Percentiles rank a stretch among this genome's conserved stretches.
Evolutionary conservation across 192 early-diverging fungal genomes (phyloP).

Genomic region (Coemansia sp.): DNA sequence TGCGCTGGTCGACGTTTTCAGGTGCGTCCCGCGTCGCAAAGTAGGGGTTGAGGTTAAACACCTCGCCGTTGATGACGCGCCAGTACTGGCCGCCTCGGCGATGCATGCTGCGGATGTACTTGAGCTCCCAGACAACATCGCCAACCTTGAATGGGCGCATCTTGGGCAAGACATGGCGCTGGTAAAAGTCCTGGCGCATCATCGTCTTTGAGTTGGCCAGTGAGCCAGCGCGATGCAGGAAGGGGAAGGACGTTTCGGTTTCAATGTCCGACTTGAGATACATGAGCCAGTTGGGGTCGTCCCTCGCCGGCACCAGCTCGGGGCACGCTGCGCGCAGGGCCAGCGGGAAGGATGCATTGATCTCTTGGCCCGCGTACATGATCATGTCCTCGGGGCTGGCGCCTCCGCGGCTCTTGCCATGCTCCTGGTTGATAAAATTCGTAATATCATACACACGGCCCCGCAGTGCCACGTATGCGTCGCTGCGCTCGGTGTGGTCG

Average conservation of each 20-base stretch:
- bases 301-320: slow-evolving; percentile 30
- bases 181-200: slow-evolving; percentile 52
- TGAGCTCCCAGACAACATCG: slow-evolving; percentile 54
- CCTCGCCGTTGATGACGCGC: slow-evolving; percentile 59
- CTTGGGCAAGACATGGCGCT: slow-evolving; percentile 45
- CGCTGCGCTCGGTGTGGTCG: slow-evolving; percentile 54
- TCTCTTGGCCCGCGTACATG: slow-evolving; percentile 58
- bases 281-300: slow-evolving; percentile 39
- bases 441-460: slow-evolving; percentile 69
- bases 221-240: slow-evolving; percentile 23
- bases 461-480: slow-evolving; percentile 61
- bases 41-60: slow-evolving; percentile 65
- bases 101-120: slow-evolving; percentile 50
- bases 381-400: slow-evolving; percentile 38
- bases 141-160: slow-evolving; percentile 54
- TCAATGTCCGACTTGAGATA: slow-evolving; percentile 30
- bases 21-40: slow-evolving; percentile 51
- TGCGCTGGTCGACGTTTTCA: slow-evolving; percentile 40
- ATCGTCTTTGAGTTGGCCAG: slow-evolving; percentile 45
- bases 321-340: slow-evolving; percentile 55
- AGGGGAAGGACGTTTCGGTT: slow-evolving; percentile 20
- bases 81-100: slow-evolving; percentile 49
- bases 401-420: slow-evolving; percentile 49
- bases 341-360: slow-evolving; percentile 63
- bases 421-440: slow-evolving; percentile 58